Percentiles rank a stretch among this genome's conserved stretches.
phyloP scores from a whole-genome alignment of 352 stramenopile genomes.

The Globisporangium alternatum region DNA sequence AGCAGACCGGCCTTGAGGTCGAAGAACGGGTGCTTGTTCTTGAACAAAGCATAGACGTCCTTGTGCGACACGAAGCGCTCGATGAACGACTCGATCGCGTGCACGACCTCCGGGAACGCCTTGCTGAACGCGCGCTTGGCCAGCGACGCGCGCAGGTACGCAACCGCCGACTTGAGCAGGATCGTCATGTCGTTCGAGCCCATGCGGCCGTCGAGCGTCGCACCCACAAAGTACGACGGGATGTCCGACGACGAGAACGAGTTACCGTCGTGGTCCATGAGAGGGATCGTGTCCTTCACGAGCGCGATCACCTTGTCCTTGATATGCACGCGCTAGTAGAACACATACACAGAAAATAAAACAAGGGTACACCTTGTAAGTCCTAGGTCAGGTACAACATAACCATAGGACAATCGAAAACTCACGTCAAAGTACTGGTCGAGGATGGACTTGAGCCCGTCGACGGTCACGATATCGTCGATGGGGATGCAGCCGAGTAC shows the following conservation, averaged over 20 bases:
- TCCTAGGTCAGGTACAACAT: background rate
- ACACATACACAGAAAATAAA: background rate
- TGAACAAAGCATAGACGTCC: constrained; percentile 34
- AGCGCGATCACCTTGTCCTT: constrained; percentile 77
- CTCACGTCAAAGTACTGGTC: constrained; percentile 58
- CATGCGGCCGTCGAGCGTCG: constrained; percentile 54
- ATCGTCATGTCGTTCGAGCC: constrained; percentile 41
- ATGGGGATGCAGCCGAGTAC: constrained; percentile 52
- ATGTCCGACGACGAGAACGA: constrained; percentile 40
- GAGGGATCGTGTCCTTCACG: constrained; percentile 52
- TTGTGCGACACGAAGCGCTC: constrained; percentile 32
- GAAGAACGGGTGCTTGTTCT: constrained; percentile 50
- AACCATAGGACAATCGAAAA: background rate
- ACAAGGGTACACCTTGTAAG: background rate
- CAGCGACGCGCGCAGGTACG: constrained; percentile 52
- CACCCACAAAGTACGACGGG: constrained; percentile 48
- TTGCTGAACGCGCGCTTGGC: constrained; percentile 47
- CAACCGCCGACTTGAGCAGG: constrained; percentile 52
- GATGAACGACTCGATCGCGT: constrained; percentile 53
- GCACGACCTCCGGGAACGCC: constrained; percentile 51
- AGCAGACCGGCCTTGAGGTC: constrained; percentile 27
- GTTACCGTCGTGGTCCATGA: constrained; percentile 23
- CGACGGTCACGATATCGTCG: constrained; percentile 33
- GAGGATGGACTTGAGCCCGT: constrained; percentile 45
- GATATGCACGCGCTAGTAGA: constrained; percentile 38